Evolutionary conservation across 768 basidiomycete genomes (phyloP).

Genomic region (Macrolepiota dolichaula): DNA sequence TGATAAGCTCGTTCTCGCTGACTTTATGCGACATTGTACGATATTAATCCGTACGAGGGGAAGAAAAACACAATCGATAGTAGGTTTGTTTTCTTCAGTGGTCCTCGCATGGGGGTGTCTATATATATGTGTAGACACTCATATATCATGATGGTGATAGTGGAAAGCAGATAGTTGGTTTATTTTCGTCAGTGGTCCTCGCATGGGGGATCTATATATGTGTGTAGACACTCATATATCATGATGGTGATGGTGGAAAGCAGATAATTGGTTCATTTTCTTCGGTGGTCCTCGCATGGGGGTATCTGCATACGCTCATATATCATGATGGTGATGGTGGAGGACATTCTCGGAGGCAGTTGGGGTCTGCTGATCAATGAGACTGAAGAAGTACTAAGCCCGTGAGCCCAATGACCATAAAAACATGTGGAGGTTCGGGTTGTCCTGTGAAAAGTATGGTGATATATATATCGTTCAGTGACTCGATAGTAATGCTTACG

Average conservation of each 20-base stretch:
- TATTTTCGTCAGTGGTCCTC: background rate
- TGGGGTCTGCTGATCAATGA: background rate
- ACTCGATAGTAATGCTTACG: background rate
- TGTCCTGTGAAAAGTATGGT: background rate
- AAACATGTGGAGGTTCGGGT: background rate
- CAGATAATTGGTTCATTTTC: background rate
- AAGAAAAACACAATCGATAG: background rate
- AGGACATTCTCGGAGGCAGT: background rate
- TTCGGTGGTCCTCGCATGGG: background rate
- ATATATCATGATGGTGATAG: background rate
- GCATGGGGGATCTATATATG: background rate
- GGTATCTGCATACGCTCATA: background rate
- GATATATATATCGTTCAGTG: background rate
- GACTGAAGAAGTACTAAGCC: background rate
- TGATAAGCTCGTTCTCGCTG: background rate
- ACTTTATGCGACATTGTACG: background rate
- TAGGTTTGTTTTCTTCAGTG: background rate
- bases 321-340: background rate
- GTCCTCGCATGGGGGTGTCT: background rate
- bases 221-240: background rate
- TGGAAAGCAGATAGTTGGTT: background rate
- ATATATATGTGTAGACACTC: background rate
- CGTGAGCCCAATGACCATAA: background rate
- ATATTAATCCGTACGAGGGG: background rate
- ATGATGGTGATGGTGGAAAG: background rate